phyloP scores from a whole-genome alignment of 768 basidiomycete genomes.

The Boletus rufocinnamomeus region DNA sequence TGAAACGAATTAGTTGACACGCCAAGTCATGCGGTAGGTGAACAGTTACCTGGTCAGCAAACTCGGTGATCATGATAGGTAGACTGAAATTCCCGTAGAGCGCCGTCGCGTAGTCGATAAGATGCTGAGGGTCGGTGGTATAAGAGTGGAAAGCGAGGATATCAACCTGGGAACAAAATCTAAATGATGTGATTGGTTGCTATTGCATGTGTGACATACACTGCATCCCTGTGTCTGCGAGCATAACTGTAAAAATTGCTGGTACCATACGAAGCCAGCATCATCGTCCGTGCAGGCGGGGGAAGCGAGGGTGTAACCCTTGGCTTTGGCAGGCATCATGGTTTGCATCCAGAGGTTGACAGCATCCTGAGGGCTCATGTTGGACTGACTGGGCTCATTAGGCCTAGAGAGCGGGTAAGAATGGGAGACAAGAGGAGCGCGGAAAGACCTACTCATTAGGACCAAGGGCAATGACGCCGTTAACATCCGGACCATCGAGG shows the following conservation, averaged over 20 bases:
- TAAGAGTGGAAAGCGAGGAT: constrained; percentile 71
- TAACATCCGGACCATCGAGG: constrained; percentile 11
- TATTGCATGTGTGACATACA: constrained; percentile 40
- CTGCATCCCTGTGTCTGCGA: too few relatives aligned
- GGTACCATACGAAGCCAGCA: constrained; percentile 64
- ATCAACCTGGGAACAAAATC: constrained; percentile 46
- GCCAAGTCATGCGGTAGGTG: neutral
- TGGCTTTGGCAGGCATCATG: constrained; percentile 54
- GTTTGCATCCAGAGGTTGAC: constrained; percentile 59
- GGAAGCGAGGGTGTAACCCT: constrained; percentile 60
- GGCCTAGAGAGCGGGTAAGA: constrained; percentile 49
- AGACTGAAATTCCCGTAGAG: constrained; percentile 46
- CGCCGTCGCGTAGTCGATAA: constrained; percentile 53
- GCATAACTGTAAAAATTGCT: too few relatives aligned
- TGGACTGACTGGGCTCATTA: constrained; percentile 61
- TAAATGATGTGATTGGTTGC: neutral
- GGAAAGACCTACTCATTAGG: constrained; percentile 68
- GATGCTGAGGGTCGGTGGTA: constrained; percentile 44
- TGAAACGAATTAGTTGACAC: constrained; percentile 2
- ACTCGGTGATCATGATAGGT: constrained; percentile 64
- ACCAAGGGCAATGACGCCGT: constrained; percentile 50
- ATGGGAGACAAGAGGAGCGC: neutral
- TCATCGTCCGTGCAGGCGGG: constrained; percentile 70
- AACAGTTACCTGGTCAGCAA: constrained; percentile 59
- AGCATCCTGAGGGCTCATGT: constrained; percentile 53